phyloP scores from a whole-genome alignment of 2,329 filamentous ascomycete species.

The Arthrobotrys pseudoclavata region DNA sequence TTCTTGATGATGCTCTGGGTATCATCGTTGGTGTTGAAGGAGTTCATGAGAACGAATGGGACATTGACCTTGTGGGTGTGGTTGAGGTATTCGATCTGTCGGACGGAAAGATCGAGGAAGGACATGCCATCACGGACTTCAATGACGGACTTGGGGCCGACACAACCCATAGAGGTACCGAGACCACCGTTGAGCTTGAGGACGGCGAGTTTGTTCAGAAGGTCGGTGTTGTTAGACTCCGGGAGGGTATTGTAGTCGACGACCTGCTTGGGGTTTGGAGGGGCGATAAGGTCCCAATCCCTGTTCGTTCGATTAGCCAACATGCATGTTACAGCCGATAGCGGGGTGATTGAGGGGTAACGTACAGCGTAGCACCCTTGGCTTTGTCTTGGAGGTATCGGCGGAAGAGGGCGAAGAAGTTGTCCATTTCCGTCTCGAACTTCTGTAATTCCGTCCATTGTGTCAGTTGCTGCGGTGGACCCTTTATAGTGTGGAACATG shows the following conservation, averaged over 20 bases:
- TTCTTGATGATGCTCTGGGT: constrained; percentile 99
- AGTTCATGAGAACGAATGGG: constrained; percentile 99
- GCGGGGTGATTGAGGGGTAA: constrained; percentile 60
- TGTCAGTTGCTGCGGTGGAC: not conserved
- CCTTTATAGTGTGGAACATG: not conserved
- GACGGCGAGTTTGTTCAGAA: constrained; percentile 96
- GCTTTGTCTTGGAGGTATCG: constrained; percentile 99
- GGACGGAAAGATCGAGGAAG: constrained; percentile 97
- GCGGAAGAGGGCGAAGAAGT: constrained; percentile 99
- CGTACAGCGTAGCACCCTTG: constrained; percentile 90
- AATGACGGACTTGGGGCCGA: constrained; percentile 99
- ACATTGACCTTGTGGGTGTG: constrained; percentile 97
- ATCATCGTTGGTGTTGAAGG: constrained; percentile 99
- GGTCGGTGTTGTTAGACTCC: constrained; percentile 90
- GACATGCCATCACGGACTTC: constrained; percentile 99
- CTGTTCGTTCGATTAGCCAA: constrained; percentile 68
- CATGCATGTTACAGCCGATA: constrained; percentile 35
- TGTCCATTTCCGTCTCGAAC: constrained; percentile 99
- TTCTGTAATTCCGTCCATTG: constrained; percentile 70
- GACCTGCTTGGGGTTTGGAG: constrained; percentile 92
- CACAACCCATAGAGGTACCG: constrained; percentile 99
- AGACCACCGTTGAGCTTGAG: constrained; percentile 99
- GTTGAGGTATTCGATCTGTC: constrained; percentile 99
- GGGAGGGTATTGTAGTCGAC: constrained; percentile 92
- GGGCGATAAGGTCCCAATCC: constrained; percentile 96